These are phyloP conservation scores for Dictyostelium firmibasis DNA, from an alignment of 78 protist genomes.

Conservation along the genomic window DNA sequence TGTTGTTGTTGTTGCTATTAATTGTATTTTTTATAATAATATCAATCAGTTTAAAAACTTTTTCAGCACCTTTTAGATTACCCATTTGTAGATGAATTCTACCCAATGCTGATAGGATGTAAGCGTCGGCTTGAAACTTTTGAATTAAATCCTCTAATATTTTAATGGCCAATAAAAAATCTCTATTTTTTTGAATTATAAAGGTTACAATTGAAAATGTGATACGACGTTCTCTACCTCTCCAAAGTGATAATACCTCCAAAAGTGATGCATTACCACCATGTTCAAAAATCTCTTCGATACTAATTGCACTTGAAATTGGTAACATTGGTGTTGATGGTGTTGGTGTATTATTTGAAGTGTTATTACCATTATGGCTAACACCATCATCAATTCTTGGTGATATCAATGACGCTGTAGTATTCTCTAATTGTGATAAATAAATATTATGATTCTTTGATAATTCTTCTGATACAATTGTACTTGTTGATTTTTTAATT, in stretches of 20 bases:
- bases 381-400: neutral
- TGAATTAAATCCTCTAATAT: conserved; percentile 64
- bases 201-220: conserved; percentile 69
- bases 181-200: conserved; percentile 75
- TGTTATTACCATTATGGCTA: neutral
- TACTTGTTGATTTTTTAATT: conserved; percentile 2
- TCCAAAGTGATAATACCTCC: conserved; percentile 30
- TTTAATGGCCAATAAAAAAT: conserved; percentile 56
- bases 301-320: neutral
- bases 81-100: conserved; percentile 75
- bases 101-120: conserved; percentile 47
- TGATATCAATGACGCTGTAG: conserved; percentile 45
- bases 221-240: conserved; percentile 57
- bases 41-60: conserved; percentile 20
- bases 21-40: neutral
- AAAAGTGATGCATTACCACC: neutral
- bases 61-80: conserved; percentile 8
- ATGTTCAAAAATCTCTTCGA: conserved; percentile 61
- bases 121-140: conserved; percentile 26
- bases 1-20: neutral
- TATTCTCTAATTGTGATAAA: conserved; percentile 54
- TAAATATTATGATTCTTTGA: conserved; percentile 20
- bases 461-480: conserved; percentile 4
- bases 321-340: conserved; percentile 20
- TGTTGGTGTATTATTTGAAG: conserved; percentile 12